Conservation (phyloP, 768 basidiomycete genomes). For the Sarcodon aspratus region DNA sequence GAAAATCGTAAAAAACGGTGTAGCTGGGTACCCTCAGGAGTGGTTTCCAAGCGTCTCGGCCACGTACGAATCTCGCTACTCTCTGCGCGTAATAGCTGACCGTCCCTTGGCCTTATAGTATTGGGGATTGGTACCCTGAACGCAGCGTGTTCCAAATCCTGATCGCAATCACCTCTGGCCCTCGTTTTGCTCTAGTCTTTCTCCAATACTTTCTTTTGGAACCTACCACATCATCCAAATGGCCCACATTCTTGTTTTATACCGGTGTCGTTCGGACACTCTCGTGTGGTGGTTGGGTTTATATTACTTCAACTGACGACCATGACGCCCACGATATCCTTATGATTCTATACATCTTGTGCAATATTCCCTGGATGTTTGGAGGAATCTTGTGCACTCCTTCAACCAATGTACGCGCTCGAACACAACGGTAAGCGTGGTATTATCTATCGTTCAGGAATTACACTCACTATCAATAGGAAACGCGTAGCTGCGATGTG, state of each 20-base stretch:
- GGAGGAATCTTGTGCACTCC: conserved; percentile 52
- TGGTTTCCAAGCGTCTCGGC: conserved; percentile 90
- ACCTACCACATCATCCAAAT: conserved; percentile 28
- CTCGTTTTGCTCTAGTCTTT: conserved; percentile 56
- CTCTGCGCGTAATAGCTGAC: background rate
- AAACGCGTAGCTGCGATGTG: conserved; percentile 41
- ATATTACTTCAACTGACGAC: conserved; percentile 75
- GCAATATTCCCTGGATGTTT: conserved; percentile 85
- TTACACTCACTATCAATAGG: conserved; percentile 21
- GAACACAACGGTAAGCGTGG: conserved; percentile 37
- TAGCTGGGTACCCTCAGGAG: conserved; percentile 76
- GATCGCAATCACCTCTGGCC: conserved; percentile 82
- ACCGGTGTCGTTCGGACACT: conserved; percentile 64
- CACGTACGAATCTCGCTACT: conserved; percentile 35
- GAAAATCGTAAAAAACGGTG: conserved; percentile 76
- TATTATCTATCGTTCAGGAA: background rate
- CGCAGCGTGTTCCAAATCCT: conserved; percentile 77
- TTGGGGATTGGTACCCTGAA: conserved; percentile 89
- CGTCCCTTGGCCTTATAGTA: conserved; percentile 28
- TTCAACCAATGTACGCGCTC: conserved; percentile 23
- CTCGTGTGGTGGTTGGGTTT: conserved; percentile 88
- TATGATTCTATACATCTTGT: conserved; percentile 81
- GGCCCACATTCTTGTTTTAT: conserved; percentile 35
- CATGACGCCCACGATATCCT: conserved; percentile 78
- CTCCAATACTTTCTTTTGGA: conserved; percentile 49